phyloP scores from a whole-genome alignment of 192 early-diverging fungal species.

The Coemansia sp. region DNA sequence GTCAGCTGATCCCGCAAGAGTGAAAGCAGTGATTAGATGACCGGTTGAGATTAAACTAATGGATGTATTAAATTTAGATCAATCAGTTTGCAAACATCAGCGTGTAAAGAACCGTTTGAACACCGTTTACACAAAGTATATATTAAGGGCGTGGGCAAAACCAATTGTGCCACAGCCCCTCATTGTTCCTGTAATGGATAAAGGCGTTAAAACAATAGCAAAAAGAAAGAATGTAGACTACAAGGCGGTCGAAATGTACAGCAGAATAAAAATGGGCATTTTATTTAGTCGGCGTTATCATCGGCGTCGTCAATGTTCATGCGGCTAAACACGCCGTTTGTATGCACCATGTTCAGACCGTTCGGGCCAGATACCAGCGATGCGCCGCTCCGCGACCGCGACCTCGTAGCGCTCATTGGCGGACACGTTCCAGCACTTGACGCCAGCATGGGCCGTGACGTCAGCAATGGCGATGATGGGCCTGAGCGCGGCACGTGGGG shows the following conservation, averaged over 20 bases:
- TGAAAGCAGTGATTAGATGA: too few relatives aligned
- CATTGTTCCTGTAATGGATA: too few relatives aligned
- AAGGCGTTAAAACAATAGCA: neutral
- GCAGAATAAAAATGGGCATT: neutral
- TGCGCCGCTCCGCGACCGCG: conserved; percentile 41
- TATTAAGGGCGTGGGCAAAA: too few relatives aligned
- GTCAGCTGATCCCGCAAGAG: too few relatives aligned
- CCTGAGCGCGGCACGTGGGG: conserved; percentile 17
- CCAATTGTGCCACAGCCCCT: too few relatives aligned
- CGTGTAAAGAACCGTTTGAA: too few relatives aligned
- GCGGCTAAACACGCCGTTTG: conserved; percentile 52
- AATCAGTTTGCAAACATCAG: too few relatives aligned
- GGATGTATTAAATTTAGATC: too few relatives aligned
- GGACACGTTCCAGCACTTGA: conserved; percentile 21
- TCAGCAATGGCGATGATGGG: conserved; percentile 34
- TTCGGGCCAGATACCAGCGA: conserved; percentile 5
- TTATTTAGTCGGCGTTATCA: conserved; percentile 1
- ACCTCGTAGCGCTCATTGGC: conserved; percentile 9
- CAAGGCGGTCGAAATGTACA: neutral
- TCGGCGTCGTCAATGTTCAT: conserved; percentile 47
- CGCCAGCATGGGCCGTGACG: conserved; percentile 12
- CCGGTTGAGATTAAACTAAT: too few relatives aligned
- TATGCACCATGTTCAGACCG: conserved; percentile 22
- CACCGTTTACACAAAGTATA: too few relatives aligned
- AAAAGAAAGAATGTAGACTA: conserved; percentile 3